A percentile compares a stretch with the other conserved stretches of the same genome.
Evolutionary conservation across 1,139 yeast species (phyloP).

Genomic region (Blastobotrys buckinghamii): DNA sequence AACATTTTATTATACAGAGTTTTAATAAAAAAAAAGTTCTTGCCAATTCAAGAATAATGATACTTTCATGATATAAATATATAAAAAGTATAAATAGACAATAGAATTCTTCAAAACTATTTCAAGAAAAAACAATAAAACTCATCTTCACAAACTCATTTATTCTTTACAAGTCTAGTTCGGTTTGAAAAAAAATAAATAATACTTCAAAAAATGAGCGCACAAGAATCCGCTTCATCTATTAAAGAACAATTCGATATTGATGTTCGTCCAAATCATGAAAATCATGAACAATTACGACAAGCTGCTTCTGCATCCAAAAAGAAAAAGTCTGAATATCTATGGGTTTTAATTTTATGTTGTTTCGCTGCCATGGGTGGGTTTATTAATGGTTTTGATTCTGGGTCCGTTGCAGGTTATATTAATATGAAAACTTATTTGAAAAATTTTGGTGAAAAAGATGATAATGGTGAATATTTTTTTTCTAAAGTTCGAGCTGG

Average conservation of each 20-base stretch:
- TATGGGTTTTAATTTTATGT: conserved; percentile 19
- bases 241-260: conserved; percentile 11
- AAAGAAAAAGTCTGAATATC: conserved; percentile 7
- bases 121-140: background rate
- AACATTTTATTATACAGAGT: no score
- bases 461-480: conserved; percentile 21
- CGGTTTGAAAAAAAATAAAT: no score
- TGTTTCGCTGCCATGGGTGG: conserved; percentile 26
- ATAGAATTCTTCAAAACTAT: background rate
- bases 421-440: conserved; percentile 62
- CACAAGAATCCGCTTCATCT: conserved; percentile 10
- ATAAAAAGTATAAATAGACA: background rate
- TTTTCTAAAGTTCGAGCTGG: conserved; percentile 44
- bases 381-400: conserved; percentile 49
- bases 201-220: background rate
- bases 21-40: no score
- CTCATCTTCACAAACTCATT: no score
- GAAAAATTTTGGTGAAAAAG: conserved; percentile 45
- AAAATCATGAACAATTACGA: conserved; percentile 1
- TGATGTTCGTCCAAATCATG: background rate
- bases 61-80: background rate
- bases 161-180: no score
- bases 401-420: conserved; percentile 62
- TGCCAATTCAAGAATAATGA: no score
- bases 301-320: background rate